These are phyloP conservation scores for Lichtheimia ornata DNA, from an alignment of 371 early-diverging fungal genomes.

Conservation along the genomic window DNA sequence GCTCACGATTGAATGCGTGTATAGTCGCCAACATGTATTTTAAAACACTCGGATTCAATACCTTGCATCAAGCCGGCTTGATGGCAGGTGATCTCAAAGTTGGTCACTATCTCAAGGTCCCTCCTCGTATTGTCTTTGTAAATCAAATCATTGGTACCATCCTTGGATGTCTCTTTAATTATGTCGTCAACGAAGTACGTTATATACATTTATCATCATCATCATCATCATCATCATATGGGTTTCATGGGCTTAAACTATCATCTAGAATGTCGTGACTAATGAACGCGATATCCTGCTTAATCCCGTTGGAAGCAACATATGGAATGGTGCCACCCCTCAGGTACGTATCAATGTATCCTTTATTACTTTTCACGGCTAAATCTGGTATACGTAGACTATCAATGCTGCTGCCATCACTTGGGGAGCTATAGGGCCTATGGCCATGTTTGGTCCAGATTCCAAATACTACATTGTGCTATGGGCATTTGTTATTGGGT, in stretches of 20 bases:
- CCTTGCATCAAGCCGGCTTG: constrained; percentile 54
- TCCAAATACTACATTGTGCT: constrained; percentile 45
- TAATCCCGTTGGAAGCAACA: constrained; percentile 42
- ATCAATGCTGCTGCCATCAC: constrained; percentile 65
- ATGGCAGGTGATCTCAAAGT: constrained; percentile 66
- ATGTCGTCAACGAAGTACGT: constrained; percentile 44
- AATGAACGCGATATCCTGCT: constrained; percentile 44
- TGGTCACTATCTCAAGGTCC: constrained; percentile 78
- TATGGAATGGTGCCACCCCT: constrained; percentile 55
- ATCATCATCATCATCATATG: neutral
- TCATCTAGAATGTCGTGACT: constrained; percentile 38
- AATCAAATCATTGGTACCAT: constrained; percentile 67
- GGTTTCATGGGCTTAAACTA: neutral
- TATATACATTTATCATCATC: neutral
- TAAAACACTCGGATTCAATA: constrained; percentile 55
- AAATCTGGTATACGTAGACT: constrained; percentile 16
- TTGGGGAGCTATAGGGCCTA: constrained; percentile 62
- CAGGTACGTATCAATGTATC: constrained; percentile 17
- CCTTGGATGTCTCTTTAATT: constrained; percentile 58
- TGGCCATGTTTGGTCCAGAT: constrained; percentile 48
- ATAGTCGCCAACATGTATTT: constrained; percentile 62
- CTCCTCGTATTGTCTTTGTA: constrained; percentile 62
- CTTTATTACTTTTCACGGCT: neutral
- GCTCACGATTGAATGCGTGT: neutral
- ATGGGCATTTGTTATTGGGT: constrained; percentile 51